Base-by-base conservation (phyloP, 805 yeast genomes). In the Candida glaebosa region DNA sequence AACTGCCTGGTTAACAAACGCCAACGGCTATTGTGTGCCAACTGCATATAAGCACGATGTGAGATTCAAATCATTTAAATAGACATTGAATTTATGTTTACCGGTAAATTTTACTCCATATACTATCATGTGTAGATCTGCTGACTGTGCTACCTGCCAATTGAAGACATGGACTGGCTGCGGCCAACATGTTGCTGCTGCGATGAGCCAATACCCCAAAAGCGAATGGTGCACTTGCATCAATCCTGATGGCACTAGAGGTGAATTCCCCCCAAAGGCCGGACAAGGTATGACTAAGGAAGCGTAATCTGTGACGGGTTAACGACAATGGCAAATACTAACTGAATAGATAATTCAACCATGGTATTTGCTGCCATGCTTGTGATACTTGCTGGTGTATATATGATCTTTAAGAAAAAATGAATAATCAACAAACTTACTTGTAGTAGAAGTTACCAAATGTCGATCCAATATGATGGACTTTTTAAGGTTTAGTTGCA, bases 141-240 rank as follows among this genome's bases (percentile, higher is more conserved):
- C 63, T 18, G 36, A 38, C 18, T 69, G 73, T 47, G 42, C 62
- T 5, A 42, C 41, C 18, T 69, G 73, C 46, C 37, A 56, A 51
- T 48, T 31, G 56, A 40, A 53, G 2, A 45, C 75, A 15, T 73
- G 76, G 76, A 50, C 51, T 20, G 78, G 78, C 12, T 73, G 78
- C 55, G 78, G 77, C 2, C 36, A 51, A 26, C 78, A 73, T 46
- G 58, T 71, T 31, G 65, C 74, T 8, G 17, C 47, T 1, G 74
- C 73, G 9, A 68, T 73, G 75, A 44, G 50, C n/a, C 44, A 46
- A 4, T 48, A 53, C 14, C 63, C 71, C 9, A 58, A 59, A 38
- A 61, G 54, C 7, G 43, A 65, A 28, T 70, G 75, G 73, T 60
- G 65, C 38, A 50, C 48, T 8, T 60, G 65, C 44, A 48, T 46